Conservation (phyloP, 352 stramenopile species). For the Pythium sukuiense region DNA sequence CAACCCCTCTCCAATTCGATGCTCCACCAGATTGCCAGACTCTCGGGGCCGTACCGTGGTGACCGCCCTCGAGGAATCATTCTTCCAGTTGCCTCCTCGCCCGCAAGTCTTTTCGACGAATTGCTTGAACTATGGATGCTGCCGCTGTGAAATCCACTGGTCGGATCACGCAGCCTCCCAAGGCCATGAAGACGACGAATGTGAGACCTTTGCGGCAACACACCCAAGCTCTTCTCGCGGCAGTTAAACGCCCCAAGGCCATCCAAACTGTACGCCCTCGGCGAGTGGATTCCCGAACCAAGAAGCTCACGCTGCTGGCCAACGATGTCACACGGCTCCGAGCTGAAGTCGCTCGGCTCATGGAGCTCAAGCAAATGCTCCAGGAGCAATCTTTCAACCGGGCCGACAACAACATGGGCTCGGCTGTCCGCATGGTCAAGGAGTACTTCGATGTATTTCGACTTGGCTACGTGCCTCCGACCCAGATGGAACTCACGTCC, state of each 20-base stretch:
- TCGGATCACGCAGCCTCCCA: not conserved
- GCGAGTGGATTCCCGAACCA: slow-evolving; percentile 8
- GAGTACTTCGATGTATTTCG: slow-evolving; percentile 22
- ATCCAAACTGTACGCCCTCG: not conserved
- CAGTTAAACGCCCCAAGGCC: not conserved
- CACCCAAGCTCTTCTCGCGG: not conserved
- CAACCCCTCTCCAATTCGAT: not conserved
- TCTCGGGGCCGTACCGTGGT: not conserved
- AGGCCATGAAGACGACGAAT: slow-evolving; percentile 9
- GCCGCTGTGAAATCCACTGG: not conserved
- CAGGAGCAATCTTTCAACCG: slow-evolving; percentile 17
- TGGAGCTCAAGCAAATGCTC: slow-evolving; percentile 10
- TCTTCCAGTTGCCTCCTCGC: not conserved
- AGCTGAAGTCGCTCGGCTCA: slow-evolving; percentile 17
- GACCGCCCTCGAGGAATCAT: not conserved
- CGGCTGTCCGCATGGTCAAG: slow-evolving; percentile 15
- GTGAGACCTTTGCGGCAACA: slow-evolving; percentile 17
- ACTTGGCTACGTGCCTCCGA: slow-evolving; percentile 12
- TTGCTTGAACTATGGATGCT: not conserved
- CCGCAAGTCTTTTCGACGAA: not conserved
- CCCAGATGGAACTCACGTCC: not conserved
- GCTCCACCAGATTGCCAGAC: not conserved
- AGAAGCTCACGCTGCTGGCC: slow-evolving; percentile 9
- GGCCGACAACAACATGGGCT: slow-evolving; percentile 13
- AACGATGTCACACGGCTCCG: slow-evolving; percentile 11